Base-by-base conservation (phyloP, 2,329 filamentous ascomycete species). In the Beauveria sp. region DNA sequence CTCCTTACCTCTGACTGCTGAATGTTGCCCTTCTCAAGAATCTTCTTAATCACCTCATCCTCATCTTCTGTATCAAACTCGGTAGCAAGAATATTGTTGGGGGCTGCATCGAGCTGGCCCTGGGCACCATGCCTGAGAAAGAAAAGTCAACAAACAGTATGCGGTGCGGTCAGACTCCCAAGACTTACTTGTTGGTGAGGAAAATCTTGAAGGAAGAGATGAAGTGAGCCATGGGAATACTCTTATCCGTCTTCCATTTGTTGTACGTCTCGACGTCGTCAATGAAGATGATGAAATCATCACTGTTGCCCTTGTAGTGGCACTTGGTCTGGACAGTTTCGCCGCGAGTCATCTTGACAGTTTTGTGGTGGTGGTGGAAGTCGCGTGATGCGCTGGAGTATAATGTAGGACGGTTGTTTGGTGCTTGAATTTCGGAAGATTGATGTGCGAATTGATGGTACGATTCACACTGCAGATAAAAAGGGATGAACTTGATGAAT, bases 171-270 rank as follows among this genome's bases (percentile, higher is more conserved):
- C 30, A 14, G 30, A 14, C 30, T 38, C n/a, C 1, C 18, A 26
- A 30, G 57, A 79, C 89, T 78, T 82, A 97, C 93, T 88, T 89
- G 80, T 96, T 90, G 42, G 92, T 96, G 49, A 89, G 79, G 71
- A 96, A 96, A 71, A 99, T 81, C 82, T 96, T 90, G 82, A 91
- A 98, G 8, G 89, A 83, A 62, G 87, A 91, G 61, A 98, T 83
- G 61, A 99, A 93, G 70, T 97, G 87, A 1, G 90, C 83, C 53
- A 98, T 78, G 43, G 95, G 89, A 34, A 95, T 79, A 34, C 83
- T 87, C 72, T 85, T 86, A 79, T 98, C 93, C 5, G 73, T 78
- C 80, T 87, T 86, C 93, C 93, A 98, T 75, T 93, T 87, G 75
- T 90, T 80, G 70, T 91, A 86, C 54, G 82, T 80, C 63, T 89